These are phyloP conservation scores for Coemansia brasiliensis DNA, from an alignment of 192 early-diverging fungal species.

Conservation along the genomic window DNA sequence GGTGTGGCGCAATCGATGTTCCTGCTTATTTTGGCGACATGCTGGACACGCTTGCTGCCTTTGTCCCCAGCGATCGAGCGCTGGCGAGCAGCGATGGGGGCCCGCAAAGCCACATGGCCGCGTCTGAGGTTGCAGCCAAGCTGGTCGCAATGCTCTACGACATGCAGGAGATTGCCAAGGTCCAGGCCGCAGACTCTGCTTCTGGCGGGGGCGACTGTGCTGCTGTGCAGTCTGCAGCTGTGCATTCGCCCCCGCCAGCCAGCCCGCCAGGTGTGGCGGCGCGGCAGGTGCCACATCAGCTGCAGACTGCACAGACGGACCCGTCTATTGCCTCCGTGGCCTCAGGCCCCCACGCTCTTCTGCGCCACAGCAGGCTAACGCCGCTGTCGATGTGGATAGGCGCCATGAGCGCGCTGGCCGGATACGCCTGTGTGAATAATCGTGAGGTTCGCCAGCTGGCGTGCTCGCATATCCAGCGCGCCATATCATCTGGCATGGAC, in stretches of 20 bases:
- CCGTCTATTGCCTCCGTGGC: constrained; percentile 32
- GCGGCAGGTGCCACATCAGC: constrained; percentile 9
- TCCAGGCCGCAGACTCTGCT: not conserved
- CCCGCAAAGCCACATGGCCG: constrained; percentile 19
- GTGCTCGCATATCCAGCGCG: constrained; percentile 78
- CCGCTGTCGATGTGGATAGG: constrained; percentile 47
- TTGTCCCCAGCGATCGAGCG: constrained; percentile 38
- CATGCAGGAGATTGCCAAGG: constrained; percentile 41
- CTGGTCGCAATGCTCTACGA: constrained; percentile 34
- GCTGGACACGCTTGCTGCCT: constrained; percentile 39
- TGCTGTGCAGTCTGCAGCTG: constrained; percentile 1
- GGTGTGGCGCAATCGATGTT: constrained; percentile 33
- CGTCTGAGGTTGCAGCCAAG: constrained; percentile 23
- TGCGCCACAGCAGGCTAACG: constrained; percentile 30
- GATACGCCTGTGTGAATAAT: constrained; percentile 43
- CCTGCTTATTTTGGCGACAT: constrained; percentile 29
- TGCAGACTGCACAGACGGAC: constrained; percentile 21
- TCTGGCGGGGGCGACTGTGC: not conserved
- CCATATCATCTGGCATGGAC: constrained; percentile 60
- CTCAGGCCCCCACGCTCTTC: constrained; percentile 34
- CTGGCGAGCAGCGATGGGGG: constrained; percentile 7
- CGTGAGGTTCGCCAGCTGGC: constrained; percentile 82
- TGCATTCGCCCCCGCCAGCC: constrained; percentile 6
- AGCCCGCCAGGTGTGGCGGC: constrained; percentile 15
- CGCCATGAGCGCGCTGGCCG: constrained; percentile 28